Evolutionary conservation across 805 yeast species (phyloP).

Genomic region (Barnettozyma pratensis): DNA sequence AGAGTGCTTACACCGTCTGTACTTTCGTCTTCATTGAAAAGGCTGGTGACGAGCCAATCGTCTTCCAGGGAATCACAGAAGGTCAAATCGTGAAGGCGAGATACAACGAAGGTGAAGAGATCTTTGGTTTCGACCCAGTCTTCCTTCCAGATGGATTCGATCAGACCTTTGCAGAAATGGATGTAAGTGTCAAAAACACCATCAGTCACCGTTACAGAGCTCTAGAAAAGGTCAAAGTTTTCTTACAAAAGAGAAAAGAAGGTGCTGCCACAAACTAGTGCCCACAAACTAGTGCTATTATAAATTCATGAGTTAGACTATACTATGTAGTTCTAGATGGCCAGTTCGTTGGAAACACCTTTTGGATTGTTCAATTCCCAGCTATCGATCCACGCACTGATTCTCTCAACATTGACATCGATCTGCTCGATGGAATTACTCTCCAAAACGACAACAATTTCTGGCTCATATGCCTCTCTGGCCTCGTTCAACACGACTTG

Average conservation of each 20-base stretch:
- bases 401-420: slow-evolving; percentile 77
- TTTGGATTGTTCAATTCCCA: slow-evolving; percentile 69
- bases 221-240: slow-evolving; percentile 61
- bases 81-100: slow-evolving; percentile 68
- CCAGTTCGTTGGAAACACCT: slow-evolving; percentile 49
- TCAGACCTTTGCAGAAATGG: slow-evolving; percentile 88
- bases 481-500: slow-evolving; percentile 87
- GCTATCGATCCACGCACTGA: slow-evolving; percentile 64
- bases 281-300: not conserved
- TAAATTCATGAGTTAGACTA: not conserved
- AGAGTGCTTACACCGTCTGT: slow-evolving; percentile 81
- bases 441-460: slow-evolving; percentile 73
- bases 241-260: slow-evolving; percentile 30
- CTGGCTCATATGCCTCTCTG: slow-evolving; percentile 69
- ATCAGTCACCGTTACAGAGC: slow-evolving; percentile 90
- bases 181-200: slow-evolving; percentile 63
- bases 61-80: slow-evolving; percentile 80
- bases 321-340: slow-evolving; percentile 8
- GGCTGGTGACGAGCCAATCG: slow-evolving; percentile 62
- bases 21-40: slow-evolving; percentile 90
- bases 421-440: slow-evolving; percentile 72
- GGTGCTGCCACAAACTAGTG: not conserved
- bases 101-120: slow-evolving; percentile 58
- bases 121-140: slow-evolving; percentile 93
- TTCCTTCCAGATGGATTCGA: slow-evolving; percentile 77